Evolutionary conservation across 2,329 filamentous ascomycete genomes (phyloP), one percentile per base, ranked within the genome.

Genomic region (Ceratocystis ficicola): DNA sequence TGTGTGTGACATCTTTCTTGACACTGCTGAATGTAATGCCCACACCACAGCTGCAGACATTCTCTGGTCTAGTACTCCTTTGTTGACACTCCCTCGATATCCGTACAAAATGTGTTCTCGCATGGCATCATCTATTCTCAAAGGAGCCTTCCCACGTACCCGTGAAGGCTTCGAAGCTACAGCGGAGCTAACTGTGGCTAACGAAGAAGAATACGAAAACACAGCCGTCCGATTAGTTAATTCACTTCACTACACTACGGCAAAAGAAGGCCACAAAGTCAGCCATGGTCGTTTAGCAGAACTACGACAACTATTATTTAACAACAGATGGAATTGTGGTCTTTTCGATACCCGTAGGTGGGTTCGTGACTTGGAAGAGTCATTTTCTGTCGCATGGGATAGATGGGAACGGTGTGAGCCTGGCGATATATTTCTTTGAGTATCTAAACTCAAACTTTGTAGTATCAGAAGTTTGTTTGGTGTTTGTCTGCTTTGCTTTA

Each of bases 101-200:
- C 84, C 88, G 63, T 96, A 96, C 77, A 99, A 99, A 76, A 99
- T 99, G 94, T 99, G 94, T 75, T 95, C 90, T 55, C 88, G 94
- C 65, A 99, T 99, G 88, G 94, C 93, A 5, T 92, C 94, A 5
- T 96, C 90, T 10, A 97, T 99, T 66, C 80, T 99, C 36, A 89
- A 86, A 69, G 94, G 94, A 17, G 94, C 94, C 0, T 77, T 99
- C 2, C 94, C 94, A 0, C 87, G 85, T 70, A 81, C 79, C 0
- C 76, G 79, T 1, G 83, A 85, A n/a, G 91, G 93, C 2, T 76
- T 78, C 5, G 78, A 77, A 66, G 89, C 88, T 0, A 87, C 87
- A 0, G 74, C 76, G 20, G 90, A 96, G 67, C 80, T 99, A 36
- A 90, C 96, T 66, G 89, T 88, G 0, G 76, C 75, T 3, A 86